Evolutionary conservation across 2,329 filamentous ascomycete genomes (phyloP).

Genomic region (Penicillium hesseltinei): DNA sequence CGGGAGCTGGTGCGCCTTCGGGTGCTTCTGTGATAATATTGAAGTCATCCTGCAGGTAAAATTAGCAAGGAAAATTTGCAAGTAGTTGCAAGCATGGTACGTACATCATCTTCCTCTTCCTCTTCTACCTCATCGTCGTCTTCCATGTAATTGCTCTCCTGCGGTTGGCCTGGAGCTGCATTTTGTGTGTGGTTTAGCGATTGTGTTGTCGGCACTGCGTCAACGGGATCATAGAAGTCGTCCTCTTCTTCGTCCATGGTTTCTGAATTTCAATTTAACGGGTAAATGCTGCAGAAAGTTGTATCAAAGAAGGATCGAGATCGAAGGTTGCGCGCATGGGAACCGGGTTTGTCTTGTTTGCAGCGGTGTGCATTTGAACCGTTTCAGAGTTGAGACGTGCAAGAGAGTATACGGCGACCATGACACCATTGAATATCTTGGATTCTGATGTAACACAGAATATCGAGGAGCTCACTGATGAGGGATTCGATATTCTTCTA

Average conservation of each 20-base stretch:
- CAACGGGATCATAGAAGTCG: slow-evolving; percentile 47
- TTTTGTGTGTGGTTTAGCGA: slow-evolving; percentile 31
- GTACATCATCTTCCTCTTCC: slow-evolving; percentile 39
- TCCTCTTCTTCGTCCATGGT: slow-evolving; percentile 50
- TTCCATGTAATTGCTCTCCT: slow-evolving; percentile 38
- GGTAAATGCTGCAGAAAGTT: slow-evolving; percentile 6
- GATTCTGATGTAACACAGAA: background rate
- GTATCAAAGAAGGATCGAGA: slow-evolving; percentile 15
- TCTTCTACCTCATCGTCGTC: slow-evolving; percentile 44
- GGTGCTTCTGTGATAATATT: slow-evolving; percentile 51
- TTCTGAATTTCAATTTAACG: slow-evolving; percentile 11
- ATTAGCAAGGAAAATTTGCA: slow-evolving; percentile 7
- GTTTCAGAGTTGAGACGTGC: background rate
- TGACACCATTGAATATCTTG: background rate
- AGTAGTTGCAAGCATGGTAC: slow-evolving; percentile 1
- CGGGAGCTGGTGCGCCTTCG: slow-evolving; percentile 40
- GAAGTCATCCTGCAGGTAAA: slow-evolving; percentile 44
- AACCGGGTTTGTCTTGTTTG: slow-evolving; percentile 26
- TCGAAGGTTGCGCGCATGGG: slow-evolving; percentile 13
- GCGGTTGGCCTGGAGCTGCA: slow-evolving; percentile 27
- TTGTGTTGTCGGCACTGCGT: slow-evolving; percentile 34
- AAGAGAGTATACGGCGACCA: background rate
- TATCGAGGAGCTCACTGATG: background rate
- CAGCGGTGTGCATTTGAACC: slow-evolving; percentile 6
- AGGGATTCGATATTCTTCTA: too few species aligned